These are phyloP conservation scores for Madurella fahalii DNA, from an alignment of 2,329 filamentous ascomycete species.

Conservation along the genomic window DNA sequence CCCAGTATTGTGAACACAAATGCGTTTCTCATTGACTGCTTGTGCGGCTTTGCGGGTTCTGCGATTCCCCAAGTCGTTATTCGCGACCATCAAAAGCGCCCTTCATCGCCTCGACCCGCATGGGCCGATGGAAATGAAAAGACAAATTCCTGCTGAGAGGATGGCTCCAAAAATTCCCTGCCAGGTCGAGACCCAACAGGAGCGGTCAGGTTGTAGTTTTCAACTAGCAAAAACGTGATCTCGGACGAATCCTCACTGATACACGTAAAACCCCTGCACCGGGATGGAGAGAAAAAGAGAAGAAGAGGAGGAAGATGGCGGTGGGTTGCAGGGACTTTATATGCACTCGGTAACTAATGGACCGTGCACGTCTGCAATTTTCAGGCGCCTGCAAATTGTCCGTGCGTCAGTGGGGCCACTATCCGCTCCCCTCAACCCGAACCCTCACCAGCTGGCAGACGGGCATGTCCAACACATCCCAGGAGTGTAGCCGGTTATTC, in stretches of 20 bases:
- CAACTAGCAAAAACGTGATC: slow-evolving; percentile 86
- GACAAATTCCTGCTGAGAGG: slow-evolving; percentile 33
- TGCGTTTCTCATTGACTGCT: no score
- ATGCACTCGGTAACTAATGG: neutral
- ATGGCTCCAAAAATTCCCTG: slow-evolving; percentile 74
- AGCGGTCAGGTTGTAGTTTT: slow-evolving; percentile 81
- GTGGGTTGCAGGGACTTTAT: slow-evolving; percentile 5
- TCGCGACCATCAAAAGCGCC: neutral
- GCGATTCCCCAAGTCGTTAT: neutral
- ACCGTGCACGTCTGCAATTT: slow-evolving; percentile 22
- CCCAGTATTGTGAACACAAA: no score
- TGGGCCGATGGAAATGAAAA: slow-evolving; percentile 47
- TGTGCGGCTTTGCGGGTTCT: no score
- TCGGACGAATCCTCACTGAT: slow-evolving; percentile 86
- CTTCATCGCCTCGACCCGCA: slow-evolving; percentile 23
- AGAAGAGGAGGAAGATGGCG: slow-evolving; percentile 25
- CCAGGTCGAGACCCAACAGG: slow-evolving; percentile 62
- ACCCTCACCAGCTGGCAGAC: neutral
- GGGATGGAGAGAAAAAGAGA: slow-evolving; percentile 49
- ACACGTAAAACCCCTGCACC: slow-evolving; percentile 77
- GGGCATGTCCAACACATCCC: no score
- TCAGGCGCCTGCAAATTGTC: neutral
- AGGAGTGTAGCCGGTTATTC: no score
- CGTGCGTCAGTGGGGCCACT: neutral
- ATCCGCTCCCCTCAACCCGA: no score